Evolutionary conservation across 441 rosid species (phyloP).

Genomic region (Bruguiera hainesii): DNA sequence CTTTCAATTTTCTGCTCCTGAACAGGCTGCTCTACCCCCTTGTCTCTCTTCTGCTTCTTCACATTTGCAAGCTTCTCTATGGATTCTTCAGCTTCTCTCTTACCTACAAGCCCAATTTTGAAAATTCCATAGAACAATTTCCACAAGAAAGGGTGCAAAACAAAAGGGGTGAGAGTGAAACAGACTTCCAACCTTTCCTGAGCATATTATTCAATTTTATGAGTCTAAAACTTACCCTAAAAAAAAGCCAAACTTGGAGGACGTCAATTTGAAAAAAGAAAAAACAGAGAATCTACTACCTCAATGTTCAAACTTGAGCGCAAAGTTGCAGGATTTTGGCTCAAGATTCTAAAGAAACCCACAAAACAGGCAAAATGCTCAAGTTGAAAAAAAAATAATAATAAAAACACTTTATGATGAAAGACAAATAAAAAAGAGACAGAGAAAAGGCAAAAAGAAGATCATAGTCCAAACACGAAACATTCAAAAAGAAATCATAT

Average conservation of each 20-base stretch:
- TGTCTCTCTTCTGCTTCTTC: conserved; percentile 68
- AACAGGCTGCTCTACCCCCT: conserved; percentile 38
- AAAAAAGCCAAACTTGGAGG: background rate
- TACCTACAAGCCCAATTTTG: conserved; percentile 34
- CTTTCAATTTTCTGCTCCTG: conserved; percentile 41
- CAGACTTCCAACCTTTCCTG: background rate
- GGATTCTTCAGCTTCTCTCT: conserved; percentile 66
- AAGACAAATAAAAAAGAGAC: too few relatives aligned
- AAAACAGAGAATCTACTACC: background rate
- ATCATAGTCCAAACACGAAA: too few relatives aligned
- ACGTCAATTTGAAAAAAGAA: background rate
- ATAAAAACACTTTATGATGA: too few relatives aligned
- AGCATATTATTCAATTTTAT: background rate
- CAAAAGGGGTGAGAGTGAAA: background rate
- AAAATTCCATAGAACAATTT: background rate
- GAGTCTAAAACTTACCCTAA: background rate
- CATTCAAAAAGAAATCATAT: too few relatives aligned
- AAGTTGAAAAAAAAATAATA: too few relatives aligned
- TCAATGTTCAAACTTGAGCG: too few relatives aligned
- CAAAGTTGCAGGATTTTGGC: too few relatives aligned
- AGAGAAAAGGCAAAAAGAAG: too few relatives aligned
- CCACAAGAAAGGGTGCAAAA: background rate
- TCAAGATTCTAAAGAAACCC: too few relatives aligned
- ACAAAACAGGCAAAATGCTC: too few relatives aligned
- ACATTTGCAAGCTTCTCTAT: conserved; percentile 44